Evolutionary conservation across 768 basidiomycete species (phyloP), one percentile per base, ranked within the genome.

Genomic region (Mycena galericulata): DNA sequence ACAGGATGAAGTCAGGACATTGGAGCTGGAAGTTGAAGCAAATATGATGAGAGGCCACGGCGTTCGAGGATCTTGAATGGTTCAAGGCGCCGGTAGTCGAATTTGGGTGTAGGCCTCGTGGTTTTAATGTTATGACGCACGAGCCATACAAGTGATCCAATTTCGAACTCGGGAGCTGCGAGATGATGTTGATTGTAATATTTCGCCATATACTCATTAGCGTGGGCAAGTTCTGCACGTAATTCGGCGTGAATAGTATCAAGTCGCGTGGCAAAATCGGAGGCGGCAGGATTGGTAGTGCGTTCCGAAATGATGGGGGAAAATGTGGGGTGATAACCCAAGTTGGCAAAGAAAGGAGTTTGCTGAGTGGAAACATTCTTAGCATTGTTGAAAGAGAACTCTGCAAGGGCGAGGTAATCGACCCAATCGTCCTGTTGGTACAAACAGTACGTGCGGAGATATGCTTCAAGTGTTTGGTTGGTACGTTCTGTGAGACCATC

Each of bases 361-460:
- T 36, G 34, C 14, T 36, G 34, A 14, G 34, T 36, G 34, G 34
- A 36, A 36, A 36, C 34, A 14, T 36, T 36, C 34, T 36, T 36
- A 14, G 34, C 34, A 36, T 36, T 36, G 34, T 36, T 36, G 34
- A 36, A 36, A 7, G 34, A 36, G 14, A 36, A 36, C 34, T 36
- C 34, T 6, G 34, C 34, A 36, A 36, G 34, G 34, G 34, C 34
- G 34, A 36, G 34, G 14, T 36, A 36, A 36, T 36, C 34, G 34
- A 36, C 34, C 34, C 34, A 36, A 75, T 85, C 74, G 58, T 85
- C 80, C 62, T 85, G 85, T 27, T 83, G 78, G 43, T 81, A 81
- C 0, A 73, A 78, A 56, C 62, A 71, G 53, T 79, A 84, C 32
- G 75, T 67, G 14, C 76, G 76, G 11, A 87, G 75, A 61, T 83